phyloP scores from a whole-genome alignment of 306 rosid species.

The Hippophae rhamnoides region DNA sequence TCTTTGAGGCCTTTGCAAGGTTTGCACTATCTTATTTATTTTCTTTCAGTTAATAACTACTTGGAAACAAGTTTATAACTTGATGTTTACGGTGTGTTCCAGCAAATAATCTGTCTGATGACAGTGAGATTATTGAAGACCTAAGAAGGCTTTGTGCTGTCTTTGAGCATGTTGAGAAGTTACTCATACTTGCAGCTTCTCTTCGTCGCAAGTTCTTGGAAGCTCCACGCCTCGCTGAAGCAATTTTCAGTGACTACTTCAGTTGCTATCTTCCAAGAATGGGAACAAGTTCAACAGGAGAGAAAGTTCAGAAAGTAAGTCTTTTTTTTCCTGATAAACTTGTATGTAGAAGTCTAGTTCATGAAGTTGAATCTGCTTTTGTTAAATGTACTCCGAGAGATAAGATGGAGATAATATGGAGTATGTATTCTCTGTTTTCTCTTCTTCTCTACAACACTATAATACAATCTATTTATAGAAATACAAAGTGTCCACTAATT shows the following conservation, averaged over 20 bases:
- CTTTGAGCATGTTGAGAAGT: conserved; percentile 76
- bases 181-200: conserved; percentile 67
- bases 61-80: conserved; percentile 8
- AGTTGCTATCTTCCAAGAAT: conserved; percentile 52
- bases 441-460: too few species aligned
- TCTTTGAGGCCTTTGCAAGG: conserved; percentile 70
- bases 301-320: conserved; percentile 43
- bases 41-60: conserved; percentile 2
- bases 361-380: background rate
- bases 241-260: conserved; percentile 60
- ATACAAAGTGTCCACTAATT: too few species aligned
- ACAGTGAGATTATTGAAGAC: conserved; percentile 63
- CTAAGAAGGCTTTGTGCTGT: conserved; percentile 48
- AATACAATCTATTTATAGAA: too few species aligned
- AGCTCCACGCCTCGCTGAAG: conserved; percentile 73
- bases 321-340: background rate
- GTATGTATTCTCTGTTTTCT: too few species aligned
- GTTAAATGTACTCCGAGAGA: too few species aligned
- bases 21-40: conserved; percentile 13
- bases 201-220: conserved; percentile 70
- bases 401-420: too few species aligned
- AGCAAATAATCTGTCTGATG: conserved; percentile 57
- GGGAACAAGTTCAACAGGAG: conserved; percentile 42
- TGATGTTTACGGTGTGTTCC: conserved; percentile 28
- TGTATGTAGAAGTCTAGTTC: conserved; percentile 1